Base-by-base conservation (phyloP, 768 basidiomycete species). In the Lactarius sanguifluus region DNA sequence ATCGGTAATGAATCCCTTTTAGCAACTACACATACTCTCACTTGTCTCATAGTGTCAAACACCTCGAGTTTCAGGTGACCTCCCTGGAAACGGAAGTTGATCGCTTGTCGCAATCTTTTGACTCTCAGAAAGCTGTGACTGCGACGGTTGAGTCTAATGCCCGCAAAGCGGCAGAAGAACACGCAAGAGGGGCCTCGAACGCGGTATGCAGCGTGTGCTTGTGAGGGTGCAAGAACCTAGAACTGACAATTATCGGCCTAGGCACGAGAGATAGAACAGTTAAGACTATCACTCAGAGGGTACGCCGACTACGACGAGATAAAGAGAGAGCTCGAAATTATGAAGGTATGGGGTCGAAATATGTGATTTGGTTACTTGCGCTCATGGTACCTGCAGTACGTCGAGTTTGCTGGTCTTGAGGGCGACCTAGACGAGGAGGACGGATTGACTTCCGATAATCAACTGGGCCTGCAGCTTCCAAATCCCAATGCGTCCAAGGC, bases 301-400 rank as follows among this genome's bases (percentile, higher is more conserved):
- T 92, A 89, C 67, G 76, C 76, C 18, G 94, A 99, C 76, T 98
- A 99, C 72, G 96, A 98, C 72, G 96, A 98, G 78, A 87, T 98
- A 73, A 98, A 98, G 79, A 89, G 97, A 32, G 97, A 99, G 75
- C 82, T 99, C 34, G 95, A 95, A 73, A 98, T 99, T 70, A 92
- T 98, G 93, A 98, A 99, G 86, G 97, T 92, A 58, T 52, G 25
- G 56, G 78, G 73, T 6, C 30, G 45, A 23, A 3, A 54, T 52
- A 3, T 28, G 18, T 34, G 0, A n/a, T 30, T 30, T 55, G 32
- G 30, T 57, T 30, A 23, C 34, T 38, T 43, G 13, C n/a, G 47
- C 56, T 59, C 25, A 52, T 38, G 59, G 10, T 40, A 15, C 65
- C 50, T 40, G 38, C 71, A 98, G 97, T 98, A 90, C 71, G 96